A percentile compares a stretch with the other conserved stretches of the same genome.
Conservation (phyloP, 441 rosid species). For the Jatropha podagrica region DNA sequence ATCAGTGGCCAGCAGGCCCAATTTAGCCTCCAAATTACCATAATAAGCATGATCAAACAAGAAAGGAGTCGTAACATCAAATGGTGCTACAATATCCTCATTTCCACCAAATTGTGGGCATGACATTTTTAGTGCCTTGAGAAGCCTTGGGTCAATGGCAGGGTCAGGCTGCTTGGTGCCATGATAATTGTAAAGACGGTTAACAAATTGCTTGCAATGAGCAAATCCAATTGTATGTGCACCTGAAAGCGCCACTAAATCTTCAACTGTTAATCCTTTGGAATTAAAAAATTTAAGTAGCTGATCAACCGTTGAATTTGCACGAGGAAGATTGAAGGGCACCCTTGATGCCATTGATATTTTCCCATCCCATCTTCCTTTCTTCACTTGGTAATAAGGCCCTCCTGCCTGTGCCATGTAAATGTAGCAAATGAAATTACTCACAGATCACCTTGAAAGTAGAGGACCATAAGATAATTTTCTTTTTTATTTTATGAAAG, state of each 20-base stretch:
- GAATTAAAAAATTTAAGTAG: conserved; percentile 36
- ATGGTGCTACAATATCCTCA: conserved; percentile 36
- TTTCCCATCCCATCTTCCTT: conserved; percentile 69
- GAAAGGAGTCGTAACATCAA: conserved; percentile 55
- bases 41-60: conserved; percentile 65
- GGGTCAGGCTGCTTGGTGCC: conserved; percentile 57
- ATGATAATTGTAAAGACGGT: conserved; percentile 54
- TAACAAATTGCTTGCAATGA: conserved; percentile 50
- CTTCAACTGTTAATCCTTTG: conserved; percentile 51
- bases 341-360: conserved; percentile 54
- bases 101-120: conserved; percentile 55
- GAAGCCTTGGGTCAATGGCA: conserved; percentile 44
- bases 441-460: too few relatives aligned
- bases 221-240: conserved; percentile 83
- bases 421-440: background rate
- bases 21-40: conserved; percentile 47
- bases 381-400: conserved; percentile 57
- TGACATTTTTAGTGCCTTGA: conserved; percentile 43
- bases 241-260: conserved; percentile 39
- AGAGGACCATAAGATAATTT: too few relatives aligned
- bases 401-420: conserved; percentile 33
- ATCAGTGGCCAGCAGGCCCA: conserved; percentile 62
- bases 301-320: conserved; percentile 47
- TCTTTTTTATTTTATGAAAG: too few relatives aligned
- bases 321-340: conserved; percentile 37